phyloP scores from a whole-genome alignment of 2,329 filamentous ascomycete species.

The Penicillium sp. region DNA sequence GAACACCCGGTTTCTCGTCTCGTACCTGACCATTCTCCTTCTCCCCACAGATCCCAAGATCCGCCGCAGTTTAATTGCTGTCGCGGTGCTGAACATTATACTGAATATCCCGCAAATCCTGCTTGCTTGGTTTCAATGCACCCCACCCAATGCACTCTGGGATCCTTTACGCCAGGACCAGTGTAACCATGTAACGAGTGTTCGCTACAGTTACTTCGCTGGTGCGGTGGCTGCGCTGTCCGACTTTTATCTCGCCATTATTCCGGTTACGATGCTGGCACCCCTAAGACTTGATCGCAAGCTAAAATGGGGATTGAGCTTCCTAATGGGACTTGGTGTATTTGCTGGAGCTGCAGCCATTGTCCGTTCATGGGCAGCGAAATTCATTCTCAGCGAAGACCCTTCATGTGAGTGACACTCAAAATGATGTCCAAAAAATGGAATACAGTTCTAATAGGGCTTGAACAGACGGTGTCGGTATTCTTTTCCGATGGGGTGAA shows the following conservation, averaged over 20 bases:
- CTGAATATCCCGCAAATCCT: conserved; percentile 24
- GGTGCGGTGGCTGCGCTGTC: conserved; percentile 23
- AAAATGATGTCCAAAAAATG: neutral
- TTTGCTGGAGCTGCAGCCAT: conserved; percentile 26
- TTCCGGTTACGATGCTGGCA: conserved; percentile 22
- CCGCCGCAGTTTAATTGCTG: conserved; percentile 19
- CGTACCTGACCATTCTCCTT: neutral
- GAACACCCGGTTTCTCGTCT: too few relatives aligned
- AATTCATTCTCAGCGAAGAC: conserved; percentile 23
- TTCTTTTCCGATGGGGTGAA: conserved; percentile 26
- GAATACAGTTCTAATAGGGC: neutral
- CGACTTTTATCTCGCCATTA: conserved; percentile 25
- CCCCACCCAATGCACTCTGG: conserved; percentile 21
- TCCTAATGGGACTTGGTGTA: conserved; percentile 26
- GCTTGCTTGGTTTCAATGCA: conserved; percentile 25
- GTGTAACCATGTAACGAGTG: conserved; percentile 21
- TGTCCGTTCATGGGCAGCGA: conserved; percentile 25
- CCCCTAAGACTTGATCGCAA: conserved; percentile 22
- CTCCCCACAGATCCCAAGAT: conserved; percentile 21
- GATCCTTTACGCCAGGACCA: conserved; percentile 17
- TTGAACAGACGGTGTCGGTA: conserved; percentile 20
- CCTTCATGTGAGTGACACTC: conserved; percentile 18
- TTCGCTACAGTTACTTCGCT: conserved; percentile 26
- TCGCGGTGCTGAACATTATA: conserved; percentile 21
- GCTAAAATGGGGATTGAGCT: conserved; percentile 27